Conservation (phyloP, 805 yeast genomes). For the Cephaloascus albidus region DNA sequence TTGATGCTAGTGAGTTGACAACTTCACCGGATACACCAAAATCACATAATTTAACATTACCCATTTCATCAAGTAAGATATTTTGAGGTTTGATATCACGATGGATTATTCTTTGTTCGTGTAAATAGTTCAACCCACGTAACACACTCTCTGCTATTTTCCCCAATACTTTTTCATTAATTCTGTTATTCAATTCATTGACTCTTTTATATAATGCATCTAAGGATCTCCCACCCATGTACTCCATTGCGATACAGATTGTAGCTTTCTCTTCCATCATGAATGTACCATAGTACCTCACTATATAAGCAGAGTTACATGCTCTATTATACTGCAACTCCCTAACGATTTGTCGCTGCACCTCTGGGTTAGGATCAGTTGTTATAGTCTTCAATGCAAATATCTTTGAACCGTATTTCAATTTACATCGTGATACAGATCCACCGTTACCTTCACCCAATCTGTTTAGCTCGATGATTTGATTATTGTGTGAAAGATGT, state of each 20-base stretch:
- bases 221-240: constrained; percentile 86
- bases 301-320: constrained; percentile 79
- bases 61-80: constrained; percentile 63
- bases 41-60: constrained; percentile 89
- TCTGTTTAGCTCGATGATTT: constrained; percentile 58
- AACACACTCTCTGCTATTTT: constrained; percentile 82
- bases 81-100: constrained; percentile 96
- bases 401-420: constrained; percentile 47
- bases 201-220: constrained; percentile 86
- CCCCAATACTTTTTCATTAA: constrained; percentile 89
- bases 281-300: constrained; percentile 88
- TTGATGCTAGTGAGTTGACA: constrained; percentile 88
- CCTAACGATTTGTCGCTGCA: constrained; percentile 83
- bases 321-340: constrained; percentile 83
- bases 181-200: constrained; percentile 66
- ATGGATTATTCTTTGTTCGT: constrained; percentile 82
- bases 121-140: constrained; percentile 78
- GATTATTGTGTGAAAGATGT: constrained; percentile 41
- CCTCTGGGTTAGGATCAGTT: constrained; percentile 73
- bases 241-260: constrained; percentile 94
- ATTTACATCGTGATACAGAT: constrained; percentile 68
- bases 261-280: constrained; percentile 66
- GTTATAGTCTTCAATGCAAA: constrained; percentile 79
- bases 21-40: constrained; percentile 98
- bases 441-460: constrained; percentile 97